Conservation (phyloP, 2,329 filamentous ascomycete genomes). For the Pyrenophora graminea region DNA sequence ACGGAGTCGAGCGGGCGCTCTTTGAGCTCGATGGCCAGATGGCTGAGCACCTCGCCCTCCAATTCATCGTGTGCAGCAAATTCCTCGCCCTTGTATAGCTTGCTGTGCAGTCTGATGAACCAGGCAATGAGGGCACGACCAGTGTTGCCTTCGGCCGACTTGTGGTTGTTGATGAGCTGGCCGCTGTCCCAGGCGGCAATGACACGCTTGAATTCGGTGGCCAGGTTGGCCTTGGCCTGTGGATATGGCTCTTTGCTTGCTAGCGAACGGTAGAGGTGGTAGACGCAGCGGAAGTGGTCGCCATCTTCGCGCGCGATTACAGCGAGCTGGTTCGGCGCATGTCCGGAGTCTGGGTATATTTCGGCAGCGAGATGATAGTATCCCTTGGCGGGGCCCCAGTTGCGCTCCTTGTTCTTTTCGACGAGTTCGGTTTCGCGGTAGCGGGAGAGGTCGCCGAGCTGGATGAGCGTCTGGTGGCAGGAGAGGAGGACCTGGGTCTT, state of each 20-base stretch:
- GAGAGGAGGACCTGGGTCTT: slow-evolving; percentile 68
- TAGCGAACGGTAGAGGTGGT: slow-evolving; percentile 85
- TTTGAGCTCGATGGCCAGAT: slow-evolving; percentile 74
- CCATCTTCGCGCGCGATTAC: slow-evolving; percentile 79
- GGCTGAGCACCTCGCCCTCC: slow-evolving; percentile 81
- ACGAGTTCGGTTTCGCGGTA: slow-evolving; percentile 78
- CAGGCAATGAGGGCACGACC: slow-evolving; percentile 72
- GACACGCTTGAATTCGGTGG: slow-evolving; percentile 75
- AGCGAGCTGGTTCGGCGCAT: slow-evolving; percentile 86
- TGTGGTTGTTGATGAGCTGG: slow-evolving; percentile 53
- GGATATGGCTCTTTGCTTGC: slow-evolving; percentile 75
- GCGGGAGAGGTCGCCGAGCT: slow-evolving; percentile 85
- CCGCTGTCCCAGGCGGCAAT: slow-evolving; percentile 61
- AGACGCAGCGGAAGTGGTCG: slow-evolving; percentile 82
- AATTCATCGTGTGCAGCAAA: slow-evolving; percentile 79
- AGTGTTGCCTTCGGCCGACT: slow-evolving; percentile 52
- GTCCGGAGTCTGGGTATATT: slow-evolving; percentile 76
- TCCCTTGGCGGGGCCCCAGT: slow-evolving; percentile 77
- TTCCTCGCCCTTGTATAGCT: slow-evolving; percentile 76
- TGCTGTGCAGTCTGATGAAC: slow-evolving; percentile 85
- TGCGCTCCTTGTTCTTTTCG: slow-evolving; percentile 68
- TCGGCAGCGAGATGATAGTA: slow-evolving; percentile 84
- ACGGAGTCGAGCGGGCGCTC: slow-evolving; percentile 66
- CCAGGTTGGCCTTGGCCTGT: slow-evolving; percentile 74
- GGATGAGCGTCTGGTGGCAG: slow-evolving; percentile 82